Conservation (phyloP, 2,329 filamentous ascomycete genomes). For the Phialocephala subalpina region DNA sequence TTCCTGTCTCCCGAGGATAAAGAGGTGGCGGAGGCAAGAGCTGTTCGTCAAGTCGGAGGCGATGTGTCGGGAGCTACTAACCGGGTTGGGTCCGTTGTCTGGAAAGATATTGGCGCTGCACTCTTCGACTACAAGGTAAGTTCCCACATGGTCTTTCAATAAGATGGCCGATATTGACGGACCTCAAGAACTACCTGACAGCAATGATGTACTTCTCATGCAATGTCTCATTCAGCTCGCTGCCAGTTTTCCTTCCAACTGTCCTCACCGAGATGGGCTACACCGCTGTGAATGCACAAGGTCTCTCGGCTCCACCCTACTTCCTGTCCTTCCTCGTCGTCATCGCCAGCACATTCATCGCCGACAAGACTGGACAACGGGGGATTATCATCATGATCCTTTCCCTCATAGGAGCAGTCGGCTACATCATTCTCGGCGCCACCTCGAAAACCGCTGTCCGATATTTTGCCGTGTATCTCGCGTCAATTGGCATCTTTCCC, state of each 20-base stretch:
- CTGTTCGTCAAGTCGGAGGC: conserved; percentile 59
- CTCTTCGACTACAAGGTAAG: conserved; percentile 52
- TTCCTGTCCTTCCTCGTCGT: conserved; percentile 72
- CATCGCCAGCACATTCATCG: conserved; percentile 65
- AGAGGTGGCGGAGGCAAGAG: conserved; percentile 60
- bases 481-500: conserved; percentile 70
- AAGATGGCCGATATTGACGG: background rate
- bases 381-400: background rate
- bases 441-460: background rate
- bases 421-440: background rate
- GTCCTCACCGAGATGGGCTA: conserved; percentile 74
- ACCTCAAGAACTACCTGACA: conserved; percentile 49
- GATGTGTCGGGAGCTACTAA: conserved; percentile 35
- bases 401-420: background rate
- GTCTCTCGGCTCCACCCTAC: conserved; percentile 75
- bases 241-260: conserved; percentile 70
- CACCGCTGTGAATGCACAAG: conserved; percentile 71
- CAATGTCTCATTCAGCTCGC: conserved; percentile 70
- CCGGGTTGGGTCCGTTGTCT: conserved; percentile 45
- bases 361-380: conserved; percentile 56
- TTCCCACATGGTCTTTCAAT: background rate
- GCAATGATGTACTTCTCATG: conserved; percentile 63
- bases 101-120: conserved; percentile 54
- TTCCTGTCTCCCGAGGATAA: conserved; percentile 53
- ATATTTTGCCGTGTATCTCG: conserved; percentile 49